Evolutionary conservation across 1,139 yeast species (phyloP).

Genomic region (Wickerhamiella pararugosa): DNA sequence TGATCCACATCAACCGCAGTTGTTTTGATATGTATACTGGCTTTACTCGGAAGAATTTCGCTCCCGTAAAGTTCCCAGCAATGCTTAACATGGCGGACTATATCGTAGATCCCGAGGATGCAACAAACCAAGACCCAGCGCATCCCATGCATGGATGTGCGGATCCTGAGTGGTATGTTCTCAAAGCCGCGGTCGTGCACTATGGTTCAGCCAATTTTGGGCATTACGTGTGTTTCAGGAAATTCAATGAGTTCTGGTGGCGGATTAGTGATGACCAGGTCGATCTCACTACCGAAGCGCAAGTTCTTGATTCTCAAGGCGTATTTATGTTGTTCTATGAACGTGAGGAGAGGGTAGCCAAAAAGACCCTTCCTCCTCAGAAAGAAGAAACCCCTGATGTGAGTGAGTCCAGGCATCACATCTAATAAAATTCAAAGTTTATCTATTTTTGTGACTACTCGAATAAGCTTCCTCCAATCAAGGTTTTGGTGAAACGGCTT

Average conservation of each 20-base stretch:
- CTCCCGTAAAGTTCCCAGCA: constrained; percentile 64
- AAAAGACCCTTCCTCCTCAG: background rate
- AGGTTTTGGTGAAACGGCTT: too few relatives aligned
- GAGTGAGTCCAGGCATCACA: too few relatives aligned
- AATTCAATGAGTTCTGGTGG: constrained; percentile 74
- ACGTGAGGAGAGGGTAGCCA: constrained; percentile 11
- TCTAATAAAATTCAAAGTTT: too few relatives aligned
- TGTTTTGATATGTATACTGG: constrained; percentile 83
- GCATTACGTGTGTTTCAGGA: constrained; percentile 79
- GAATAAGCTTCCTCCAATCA: too few relatives aligned
- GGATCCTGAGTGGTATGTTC: constrained; percentile 33
- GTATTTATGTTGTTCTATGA: constrained; percentile 90
- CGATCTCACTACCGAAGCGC: constrained; percentile 60
- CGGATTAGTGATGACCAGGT: constrained; percentile 84
- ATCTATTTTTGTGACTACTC: too few relatives aligned
- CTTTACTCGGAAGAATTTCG: constrained; percentile 67
- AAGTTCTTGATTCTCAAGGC: constrained; percentile 70
- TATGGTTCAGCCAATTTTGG: constrained; percentile 94
- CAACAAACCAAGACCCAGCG: constrained; percentile 62
- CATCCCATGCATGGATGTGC: constrained; percentile 35
- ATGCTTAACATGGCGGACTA: constrained; percentile 49
- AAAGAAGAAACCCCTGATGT: too few relatives aligned
- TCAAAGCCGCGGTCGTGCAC: constrained; percentile 78
- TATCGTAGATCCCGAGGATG: constrained; percentile 48
- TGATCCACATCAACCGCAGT: constrained; percentile 79